Evolutionary conservation across 2,329 filamentous ascomycete genomes (phyloP).

Genomic region (Beauveria asiatica): DNA sequence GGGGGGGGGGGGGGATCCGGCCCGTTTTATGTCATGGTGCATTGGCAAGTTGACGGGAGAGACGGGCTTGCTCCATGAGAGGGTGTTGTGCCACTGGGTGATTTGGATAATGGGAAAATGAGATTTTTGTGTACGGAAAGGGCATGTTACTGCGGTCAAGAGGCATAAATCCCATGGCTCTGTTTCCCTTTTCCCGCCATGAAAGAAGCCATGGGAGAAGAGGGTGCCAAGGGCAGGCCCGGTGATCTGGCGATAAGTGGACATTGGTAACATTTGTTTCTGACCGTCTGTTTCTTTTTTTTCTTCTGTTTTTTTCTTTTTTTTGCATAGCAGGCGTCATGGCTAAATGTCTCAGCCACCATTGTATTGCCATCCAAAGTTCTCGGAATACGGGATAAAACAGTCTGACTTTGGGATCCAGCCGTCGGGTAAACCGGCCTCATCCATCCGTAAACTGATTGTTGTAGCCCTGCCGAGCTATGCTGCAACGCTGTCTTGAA

Average conservation of each 20-base stretch:
- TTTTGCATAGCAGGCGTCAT: no score
- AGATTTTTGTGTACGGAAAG: not conserved
- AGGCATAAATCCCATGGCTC: not conserved
- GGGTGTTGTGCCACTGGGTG: not conserved
- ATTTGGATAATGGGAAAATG: not conserved
- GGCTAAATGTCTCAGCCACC: no score
- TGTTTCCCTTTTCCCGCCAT: not conserved
- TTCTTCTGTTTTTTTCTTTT: no score
- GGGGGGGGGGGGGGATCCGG: not conserved
- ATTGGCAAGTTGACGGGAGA: not conserved
- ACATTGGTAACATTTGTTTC: not conserved
- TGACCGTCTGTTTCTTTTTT: not conserved
- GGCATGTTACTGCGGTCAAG: not conserved
- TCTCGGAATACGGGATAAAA: no score
- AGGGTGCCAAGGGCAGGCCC: no score
- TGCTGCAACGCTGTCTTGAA: no score
- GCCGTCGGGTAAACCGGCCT: no score
- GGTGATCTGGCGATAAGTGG: not conserved
- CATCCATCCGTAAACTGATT: no score
- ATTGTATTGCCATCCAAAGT: no score
- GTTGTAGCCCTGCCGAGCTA: no score
- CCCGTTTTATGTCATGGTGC: conserved; percentile 5
- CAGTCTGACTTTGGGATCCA: no score
- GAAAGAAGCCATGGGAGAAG: not conserved
- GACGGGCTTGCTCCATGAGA: no score